A percentile compares a stretch with the other conserved stretches of the same genome.
Evolutionary conservation across 1,284 basidiomycete genomes (phyloP).

Genomic region (Sanghuangporus weigelae): DNA sequence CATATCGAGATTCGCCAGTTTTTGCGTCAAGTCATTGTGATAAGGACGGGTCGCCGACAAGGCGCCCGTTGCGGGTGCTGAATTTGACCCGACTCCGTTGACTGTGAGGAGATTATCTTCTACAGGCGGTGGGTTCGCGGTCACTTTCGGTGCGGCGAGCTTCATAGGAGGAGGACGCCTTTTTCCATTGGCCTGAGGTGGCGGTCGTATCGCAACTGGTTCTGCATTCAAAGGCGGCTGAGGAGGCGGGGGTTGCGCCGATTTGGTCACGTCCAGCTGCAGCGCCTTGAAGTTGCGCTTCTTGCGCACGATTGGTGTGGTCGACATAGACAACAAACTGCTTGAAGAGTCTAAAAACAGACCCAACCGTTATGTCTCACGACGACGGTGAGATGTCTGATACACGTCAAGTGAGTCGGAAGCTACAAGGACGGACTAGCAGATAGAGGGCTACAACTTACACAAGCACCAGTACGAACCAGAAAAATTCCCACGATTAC

Average conservation of each 20-base stretch:
- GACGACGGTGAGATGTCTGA: not conserved
- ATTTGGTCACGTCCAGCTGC: slow-evolving; percentile 47
- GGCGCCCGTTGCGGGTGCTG: slow-evolving; percentile 36
- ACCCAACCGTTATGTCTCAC: not conserved
- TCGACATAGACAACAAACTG: not conserved
- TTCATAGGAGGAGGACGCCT: slow-evolving; percentile 24
- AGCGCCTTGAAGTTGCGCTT: slow-evolving; percentile 80
- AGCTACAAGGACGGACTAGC: not conserved
- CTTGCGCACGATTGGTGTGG: slow-evolving; percentile 53
- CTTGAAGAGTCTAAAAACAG: not conserved
- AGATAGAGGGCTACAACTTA: not conserved
- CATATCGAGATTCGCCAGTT: slow-evolving; percentile 68
- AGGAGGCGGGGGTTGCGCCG: slow-evolving; percentile 30
- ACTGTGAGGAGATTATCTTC: slow-evolving; percentile 36
- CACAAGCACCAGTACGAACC: not conserved
- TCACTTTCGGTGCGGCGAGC: slow-evolving; percentile 26
- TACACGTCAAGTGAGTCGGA: not conserved
- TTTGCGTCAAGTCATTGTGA: slow-evolving; percentile 67
- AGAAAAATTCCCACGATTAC: slow-evolving; percentile 1
- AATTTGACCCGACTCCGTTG: slow-evolving; percentile 30
- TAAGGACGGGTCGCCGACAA: slow-evolving; percentile 49
- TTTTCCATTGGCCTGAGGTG: slow-evolving; percentile 20
- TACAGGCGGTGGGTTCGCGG: slow-evolving; percentile 36
- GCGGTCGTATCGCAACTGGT: slow-evolving; percentile 16
- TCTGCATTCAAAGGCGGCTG: slow-evolving; percentile 33